A percentile compares a stretch with the other conserved stretches of the same genome.
These are phyloP conservation scores for Phytophthora vignae DNA, from an alignment of 352 stramenopile genomes.

Conservation along the genomic window DNA sequence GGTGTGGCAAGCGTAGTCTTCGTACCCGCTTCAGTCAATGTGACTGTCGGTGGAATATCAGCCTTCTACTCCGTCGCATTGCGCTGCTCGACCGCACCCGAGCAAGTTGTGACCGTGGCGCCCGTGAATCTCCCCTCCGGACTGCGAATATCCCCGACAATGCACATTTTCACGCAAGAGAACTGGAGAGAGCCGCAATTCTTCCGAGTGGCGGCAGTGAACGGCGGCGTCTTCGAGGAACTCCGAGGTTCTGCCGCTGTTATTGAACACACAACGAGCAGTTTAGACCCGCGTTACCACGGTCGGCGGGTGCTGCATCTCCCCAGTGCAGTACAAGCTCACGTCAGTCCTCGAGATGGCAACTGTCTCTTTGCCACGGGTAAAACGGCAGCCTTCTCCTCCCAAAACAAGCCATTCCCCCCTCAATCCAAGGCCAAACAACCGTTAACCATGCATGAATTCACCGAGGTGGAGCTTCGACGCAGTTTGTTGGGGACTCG, in stretches of 20 bases:
- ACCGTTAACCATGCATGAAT: constrained; percentile 41
- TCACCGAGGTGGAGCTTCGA: constrained; percentile 47
- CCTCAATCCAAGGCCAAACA: constrained; percentile 18
- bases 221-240: constrained; percentile 38
- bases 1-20: constrained; percentile 52
- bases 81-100: constrained; percentile 44
- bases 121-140: constrained; percentile 57
- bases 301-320: constrained; percentile 49
- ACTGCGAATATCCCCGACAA: constrained; percentile 55
- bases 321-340: constrained; percentile 44
- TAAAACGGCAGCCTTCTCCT: constrained; percentile 19
- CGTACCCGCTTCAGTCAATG: constrained; percentile 36
- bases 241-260: constrained; percentile 25
- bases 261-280: constrained; percentile 62
- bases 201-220: constrained; percentile 58
- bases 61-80: constrained; percentile 68
- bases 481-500: constrained; percentile 11
- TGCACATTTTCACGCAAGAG: constrained; percentile 54
- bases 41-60: constrained; percentile 52
- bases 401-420: constrained; percentile 6
- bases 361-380: constrained; percentile 51
- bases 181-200: constrained; percentile 60
- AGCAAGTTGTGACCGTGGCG: constrained; percentile 55
- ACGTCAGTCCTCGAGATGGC: constrained; percentile 59
- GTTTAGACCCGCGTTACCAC: constrained; percentile 57